Evolutionary conservation across 106 monocot genomes (phyloP), one percentile per base, ranked within the genome.

Genomic region (Gastrodia elata): DNA sequence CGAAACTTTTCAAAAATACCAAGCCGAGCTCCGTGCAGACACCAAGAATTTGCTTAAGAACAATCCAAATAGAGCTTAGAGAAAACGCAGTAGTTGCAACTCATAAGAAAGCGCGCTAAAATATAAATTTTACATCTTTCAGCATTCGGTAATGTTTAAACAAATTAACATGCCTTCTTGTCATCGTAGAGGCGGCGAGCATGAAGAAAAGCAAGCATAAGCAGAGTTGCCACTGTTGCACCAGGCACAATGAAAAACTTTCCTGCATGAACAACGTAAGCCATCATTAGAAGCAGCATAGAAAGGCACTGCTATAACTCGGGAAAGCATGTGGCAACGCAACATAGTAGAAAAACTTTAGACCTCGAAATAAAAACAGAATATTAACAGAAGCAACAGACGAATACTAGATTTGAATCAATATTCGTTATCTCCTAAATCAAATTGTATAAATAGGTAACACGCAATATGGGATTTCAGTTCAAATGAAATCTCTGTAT

Each of bases 161-260:
- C 74, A 36, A 77, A 13, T 61, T 13, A 15, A 65, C 76, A 25
- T 75, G 78, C 97, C 86, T 97, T 92, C 77, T 88, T 90, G 72
- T 93, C 97, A 61, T 88, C 76, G 38, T 97, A 97, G 28, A 97
- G 76, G 8, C 86, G 90, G 3, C 93, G 83, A 35, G 90, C 97
- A 84, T 93, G 97, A 41, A 97, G 90, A 80, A 78, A 22, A 56
- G 88, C 97, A 70, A 97, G 84, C 97, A 97, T 97, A 20, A 91
- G 61, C 71, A 97, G 82, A 22, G 90, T 91, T 70, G 93, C 97
- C 44, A 84, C 67, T 8, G 97, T 90, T 48, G 97, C 97, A 64
- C 97, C 93, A 77, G 93, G 88, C 24, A 93, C 55, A 34, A 89
- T 27, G 59, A 97, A 81, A 76, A 72, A 84, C 46, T 79, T 88